Evolutionary conservation across 2,329 filamentous ascomycete species (phyloP), one percentile per base, ranked within the genome.

Genomic region (Fusarium stilboides): DNA sequence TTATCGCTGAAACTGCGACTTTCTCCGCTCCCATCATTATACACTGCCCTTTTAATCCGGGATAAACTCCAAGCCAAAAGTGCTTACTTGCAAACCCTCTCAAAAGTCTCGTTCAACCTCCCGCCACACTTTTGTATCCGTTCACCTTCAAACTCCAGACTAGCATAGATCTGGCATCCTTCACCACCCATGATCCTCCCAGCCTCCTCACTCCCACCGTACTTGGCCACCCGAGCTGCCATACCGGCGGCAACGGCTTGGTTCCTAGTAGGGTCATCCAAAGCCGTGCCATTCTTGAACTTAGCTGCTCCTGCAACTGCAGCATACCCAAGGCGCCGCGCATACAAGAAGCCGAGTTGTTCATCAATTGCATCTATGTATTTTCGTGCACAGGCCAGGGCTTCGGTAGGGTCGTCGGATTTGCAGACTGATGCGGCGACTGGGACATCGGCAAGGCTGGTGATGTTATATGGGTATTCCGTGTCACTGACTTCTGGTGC

Each of bases 391-490:
- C 67, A 70, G 1, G 44, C 37, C 4, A 45, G 24, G 15, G 58
- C 44, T 39, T 33, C 17, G 3, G 45, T 57, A 3, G 51, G 40
- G n/a, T 56, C 36, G 4, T 31, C 14, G 4, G 34, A 56, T 17
- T 19, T 56, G 44, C 53, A 56, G 2, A 36, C 36, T n/a, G 36
- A 51, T 24, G 39, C n/a, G 13, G 62, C 57, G 4, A 67, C 64
- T 3, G 65, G 65, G 14, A 68, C 57, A 6, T 31, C 15, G 5
- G 50, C 82, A 83, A 1, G 85, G 83, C 37, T 26, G 15, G 20
- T 54, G 31, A 54, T 12, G 3, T 46, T 36, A 22, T 54, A 54
- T 1, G 51, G 40, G 33, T 54, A 54, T 13, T 19, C 8, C 4
- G 31, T 28, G 9, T 10, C 34, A 8, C 46, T 12, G 20, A 8